These are phyloP conservation scores for Pelargonium myrrhifolium DNA, from an alignment of 441 rosid genomes.

Conservation along the genomic window DNA sequence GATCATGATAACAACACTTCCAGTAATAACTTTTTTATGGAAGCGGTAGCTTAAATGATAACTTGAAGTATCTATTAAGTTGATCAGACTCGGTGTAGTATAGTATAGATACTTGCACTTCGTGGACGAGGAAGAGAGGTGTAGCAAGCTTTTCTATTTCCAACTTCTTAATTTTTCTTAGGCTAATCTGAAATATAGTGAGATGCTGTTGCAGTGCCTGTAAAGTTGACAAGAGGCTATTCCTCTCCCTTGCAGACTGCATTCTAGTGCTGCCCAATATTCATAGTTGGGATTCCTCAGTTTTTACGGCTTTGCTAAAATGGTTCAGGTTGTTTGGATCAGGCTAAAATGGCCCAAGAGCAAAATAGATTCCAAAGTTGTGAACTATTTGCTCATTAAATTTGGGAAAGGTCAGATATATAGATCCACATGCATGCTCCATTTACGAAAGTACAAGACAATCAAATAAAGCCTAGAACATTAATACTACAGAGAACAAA, in stretches of 20 bases:
- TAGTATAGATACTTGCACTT: conserved; percentile 8
- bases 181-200: neutral
- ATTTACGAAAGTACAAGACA: neutral
- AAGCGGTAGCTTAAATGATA: neutral
- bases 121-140: neutral
- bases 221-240: neutral
- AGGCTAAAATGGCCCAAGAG: neutral
- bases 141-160: neutral
- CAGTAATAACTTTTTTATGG: neutral
- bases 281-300: neutral
- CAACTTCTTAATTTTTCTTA: neutral
- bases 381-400: neutral
- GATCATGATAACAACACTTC: conserved; percentile 2
- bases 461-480: neutral
- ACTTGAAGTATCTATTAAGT: conserved; percentile 6
- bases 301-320: neutral
- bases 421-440: neutral
- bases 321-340: neutral
- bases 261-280: neutral
- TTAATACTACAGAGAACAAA: neutral
- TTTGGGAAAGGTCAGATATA: neutral
- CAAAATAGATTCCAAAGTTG: neutral
- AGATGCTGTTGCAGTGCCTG: neutral
- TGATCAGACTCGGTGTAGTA: neutral
- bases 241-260: neutral